Percentiles rank a stretch among this genome's conserved stretches.
These are phyloP conservation scores for Ceratocystis variospora DNA, from an alignment of 2,329 filamentous ascomycete genomes.

Conservation along the genomic window DNA sequence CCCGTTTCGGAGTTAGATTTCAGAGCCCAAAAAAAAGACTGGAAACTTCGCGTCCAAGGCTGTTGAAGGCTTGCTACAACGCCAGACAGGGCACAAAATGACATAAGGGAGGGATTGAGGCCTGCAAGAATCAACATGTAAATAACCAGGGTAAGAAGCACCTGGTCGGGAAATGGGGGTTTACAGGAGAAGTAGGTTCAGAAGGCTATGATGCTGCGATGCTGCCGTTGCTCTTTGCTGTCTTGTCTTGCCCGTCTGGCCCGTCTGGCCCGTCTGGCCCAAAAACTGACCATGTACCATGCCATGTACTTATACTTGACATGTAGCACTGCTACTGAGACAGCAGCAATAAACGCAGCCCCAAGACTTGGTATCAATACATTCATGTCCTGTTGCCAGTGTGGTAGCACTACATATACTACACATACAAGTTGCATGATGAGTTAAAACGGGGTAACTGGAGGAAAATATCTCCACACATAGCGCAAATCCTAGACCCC, in stretches of 20 bases:
- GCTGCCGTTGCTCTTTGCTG: neutral
- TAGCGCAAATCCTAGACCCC: neutral
- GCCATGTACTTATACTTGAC: neutral
- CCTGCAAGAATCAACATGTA: neutral
- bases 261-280: neutral
- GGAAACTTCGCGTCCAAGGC: neutral
- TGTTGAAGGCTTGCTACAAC: neutral
- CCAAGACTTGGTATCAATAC: neutral
- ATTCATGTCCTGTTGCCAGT: neutral
- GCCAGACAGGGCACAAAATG: neutral
- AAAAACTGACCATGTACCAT: neutral
- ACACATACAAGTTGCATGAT: neutral
- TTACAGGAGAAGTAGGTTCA: neutral
- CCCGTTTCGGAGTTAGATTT: neutral
- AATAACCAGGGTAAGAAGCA: neutral
- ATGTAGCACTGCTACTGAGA: neutral
- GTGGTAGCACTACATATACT: neutral
- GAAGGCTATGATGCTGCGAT: neutral
- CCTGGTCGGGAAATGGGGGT: neutral
- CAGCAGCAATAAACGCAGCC: neutral
- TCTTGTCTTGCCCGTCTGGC: neutral
- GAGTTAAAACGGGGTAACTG: neutral
- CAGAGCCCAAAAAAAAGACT: neutral
- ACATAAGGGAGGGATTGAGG: neutral
- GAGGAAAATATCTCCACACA: neutral